A percentile compares a stretch with the other conserved stretches of the same genome.
These are phyloP conservation scores for Aspergillus sparsus DNA, from an alignment of 495 filamentous ascomycete species.

Conservation along the genomic window DNA sequence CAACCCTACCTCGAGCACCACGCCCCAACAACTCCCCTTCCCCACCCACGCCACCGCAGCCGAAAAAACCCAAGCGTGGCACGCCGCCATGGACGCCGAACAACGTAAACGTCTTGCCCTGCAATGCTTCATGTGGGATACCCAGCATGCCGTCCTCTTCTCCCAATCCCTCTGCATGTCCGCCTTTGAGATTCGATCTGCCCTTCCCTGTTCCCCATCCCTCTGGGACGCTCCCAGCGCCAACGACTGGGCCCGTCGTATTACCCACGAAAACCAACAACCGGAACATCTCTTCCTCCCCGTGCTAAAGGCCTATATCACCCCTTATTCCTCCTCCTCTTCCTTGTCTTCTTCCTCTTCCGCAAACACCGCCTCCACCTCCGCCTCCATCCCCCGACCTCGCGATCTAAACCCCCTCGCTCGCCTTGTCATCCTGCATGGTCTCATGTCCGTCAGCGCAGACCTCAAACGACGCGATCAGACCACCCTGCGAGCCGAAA, in stretches of 20 bases:
- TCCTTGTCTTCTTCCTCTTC: no score
- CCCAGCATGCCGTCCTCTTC: constrained; percentile 57
- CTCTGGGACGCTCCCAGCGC: constrained; percentile 55
- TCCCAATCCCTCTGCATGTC: constrained; percentile 61
- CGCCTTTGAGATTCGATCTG: constrained; percentile 54
- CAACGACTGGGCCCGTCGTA: constrained; percentile 44
- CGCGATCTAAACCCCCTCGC: constrained; percentile 51
- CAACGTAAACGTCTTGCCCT: constrained; percentile 56
- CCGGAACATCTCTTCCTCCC: constrained; percentile 41
- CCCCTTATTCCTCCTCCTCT: not conserved
- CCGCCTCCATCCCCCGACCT: constrained; percentile 22
- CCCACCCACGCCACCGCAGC: no score
- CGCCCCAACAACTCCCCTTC: constrained; percentile 23
- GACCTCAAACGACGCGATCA: constrained; percentile 58
- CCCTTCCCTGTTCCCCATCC: constrained; percentile 46
- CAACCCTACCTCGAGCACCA: constrained; percentile 29
- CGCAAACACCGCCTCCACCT: no score
- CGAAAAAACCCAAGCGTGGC: constrained; percentile 35
- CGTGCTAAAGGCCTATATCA: constrained; percentile 55
- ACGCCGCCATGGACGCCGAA: constrained; percentile 50
- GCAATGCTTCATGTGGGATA: constrained; percentile 62
- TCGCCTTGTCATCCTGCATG: constrained; percentile 51
- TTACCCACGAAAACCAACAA: constrained; percentile 21
- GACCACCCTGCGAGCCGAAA: constrained; percentile 45
- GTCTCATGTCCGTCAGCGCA: constrained; percentile 57